Conservation (phyloP, 345 rosid species). For the Conringia planisiliqua region DNA sequence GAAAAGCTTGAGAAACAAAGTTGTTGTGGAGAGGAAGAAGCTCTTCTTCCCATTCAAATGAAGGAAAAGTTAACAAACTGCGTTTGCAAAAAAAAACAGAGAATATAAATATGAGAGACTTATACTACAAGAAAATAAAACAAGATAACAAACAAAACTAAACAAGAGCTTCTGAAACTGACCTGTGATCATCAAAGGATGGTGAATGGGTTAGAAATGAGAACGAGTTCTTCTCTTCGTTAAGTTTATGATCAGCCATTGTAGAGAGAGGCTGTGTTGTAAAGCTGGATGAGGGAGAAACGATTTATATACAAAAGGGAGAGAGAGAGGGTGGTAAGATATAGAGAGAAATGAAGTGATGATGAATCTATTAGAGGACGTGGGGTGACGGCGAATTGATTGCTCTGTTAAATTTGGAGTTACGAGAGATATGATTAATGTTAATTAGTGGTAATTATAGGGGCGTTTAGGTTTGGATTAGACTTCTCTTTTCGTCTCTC, state of each 20-base stretch:
- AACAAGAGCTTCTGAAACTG: neutral
- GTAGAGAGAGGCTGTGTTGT: neutral
- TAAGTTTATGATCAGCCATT: conserved; percentile 25
- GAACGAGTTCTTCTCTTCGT: conserved; percentile 14
- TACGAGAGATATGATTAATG: conserved; percentile 36
- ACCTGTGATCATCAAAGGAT: conserved; percentile 19
- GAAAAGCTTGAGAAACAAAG: conserved; percentile 20
- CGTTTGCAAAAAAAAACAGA: neutral
- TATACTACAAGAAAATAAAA: neutral
- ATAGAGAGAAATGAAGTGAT: conserved; percentile 21
- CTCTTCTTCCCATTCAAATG: conserved; percentile 38
- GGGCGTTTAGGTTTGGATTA: conserved; percentile 35
- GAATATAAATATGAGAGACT: neutral
- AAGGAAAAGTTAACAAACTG: conserved; percentile 13
- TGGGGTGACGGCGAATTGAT: conserved; percentile 37
- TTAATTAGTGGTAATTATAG: conserved; percentile 29
- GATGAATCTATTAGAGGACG: conserved; percentile 22
- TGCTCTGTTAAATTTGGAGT: conserved; percentile 26
- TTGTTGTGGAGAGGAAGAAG: conserved; percentile 21
- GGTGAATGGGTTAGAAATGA: conserved; percentile 11
- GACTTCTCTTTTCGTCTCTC: conserved; percentile 25
- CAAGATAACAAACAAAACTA: neutral
- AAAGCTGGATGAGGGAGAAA: conserved; percentile 12
- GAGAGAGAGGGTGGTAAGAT: neutral
- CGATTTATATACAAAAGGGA: conserved; percentile 12